phyloP scores from a whole-genome alignment of 2,329 filamentous ascomycete species.

The Sporothrix pallida region DNA sequence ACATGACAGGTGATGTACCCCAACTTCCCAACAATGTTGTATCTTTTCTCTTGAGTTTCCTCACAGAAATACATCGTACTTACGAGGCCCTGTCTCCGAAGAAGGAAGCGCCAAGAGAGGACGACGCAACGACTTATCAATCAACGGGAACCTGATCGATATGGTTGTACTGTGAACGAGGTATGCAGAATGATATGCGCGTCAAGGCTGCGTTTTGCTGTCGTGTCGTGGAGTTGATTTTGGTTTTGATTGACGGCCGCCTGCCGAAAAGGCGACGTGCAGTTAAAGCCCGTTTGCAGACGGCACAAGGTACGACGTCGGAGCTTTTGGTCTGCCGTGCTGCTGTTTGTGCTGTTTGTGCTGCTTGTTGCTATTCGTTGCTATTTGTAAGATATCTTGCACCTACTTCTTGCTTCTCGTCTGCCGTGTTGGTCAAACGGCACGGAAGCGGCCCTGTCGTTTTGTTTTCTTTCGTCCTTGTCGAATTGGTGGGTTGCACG shows the following conservation, averaged over 20 bases:
- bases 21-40: background rate
- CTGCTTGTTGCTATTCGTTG: too few species aligned
- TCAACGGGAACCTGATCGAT: background rate
- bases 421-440: background rate
- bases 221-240: background rate
- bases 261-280: background rate
- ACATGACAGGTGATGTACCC: background rate
- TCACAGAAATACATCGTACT: constrained; percentile 7
- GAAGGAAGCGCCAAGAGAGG: too few species aligned
- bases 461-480: background rate
- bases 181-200: background rate
- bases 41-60: too few species aligned
- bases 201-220: background rate
- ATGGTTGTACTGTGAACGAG: background rate
- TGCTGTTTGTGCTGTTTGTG: background rate
- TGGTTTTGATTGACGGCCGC: background rate
- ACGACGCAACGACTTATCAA: background rate
- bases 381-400: background rate
- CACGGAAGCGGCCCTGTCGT: background rate
- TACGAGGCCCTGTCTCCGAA: constrained; percentile 18
- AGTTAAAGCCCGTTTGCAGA: too few species aligned
- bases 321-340: constrained; percentile 8
- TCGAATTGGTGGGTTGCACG: constrained; percentile 1
- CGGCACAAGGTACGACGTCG: constrained; percentile 10
- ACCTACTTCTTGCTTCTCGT: too few species aligned